These are phyloP conservation scores for Saccharomycopsis fibuligera DNA, from an alignment of 805 yeast species.

Conservation along the genomic window DNA sequence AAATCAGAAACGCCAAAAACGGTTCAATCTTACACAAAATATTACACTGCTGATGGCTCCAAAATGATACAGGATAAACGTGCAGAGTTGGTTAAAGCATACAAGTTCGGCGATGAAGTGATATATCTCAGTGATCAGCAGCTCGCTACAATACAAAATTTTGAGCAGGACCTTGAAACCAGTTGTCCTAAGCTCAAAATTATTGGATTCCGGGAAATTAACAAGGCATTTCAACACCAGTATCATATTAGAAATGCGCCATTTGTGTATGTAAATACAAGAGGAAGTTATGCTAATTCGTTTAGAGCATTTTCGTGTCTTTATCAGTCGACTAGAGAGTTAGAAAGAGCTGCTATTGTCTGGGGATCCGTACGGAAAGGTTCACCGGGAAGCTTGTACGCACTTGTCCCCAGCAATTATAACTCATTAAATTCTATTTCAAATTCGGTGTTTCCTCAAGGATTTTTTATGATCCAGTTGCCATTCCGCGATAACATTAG, in stretches of 20 bases:
- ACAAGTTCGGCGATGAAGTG: conserved; percentile 41
- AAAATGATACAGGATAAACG: conserved; percentile 40
- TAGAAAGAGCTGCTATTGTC: conserved; percentile 54
- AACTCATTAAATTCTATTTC: conserved; percentile 4
- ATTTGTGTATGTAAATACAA: conserved; percentile 62
- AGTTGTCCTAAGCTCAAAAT: conserved; percentile 42
- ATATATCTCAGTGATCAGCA: conserved; percentile 36
- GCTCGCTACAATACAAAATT: conserved; percentile 29
- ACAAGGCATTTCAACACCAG: conserved; percentile 38
- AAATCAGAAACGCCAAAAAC: conserved; percentile 44
- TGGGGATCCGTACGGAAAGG: conserved; percentile 60
- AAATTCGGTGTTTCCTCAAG: conserved; percentile 46
- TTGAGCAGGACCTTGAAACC: conserved; percentile 24
- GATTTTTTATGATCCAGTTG: conserved; percentile 59
- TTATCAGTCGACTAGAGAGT: conserved; percentile 49
- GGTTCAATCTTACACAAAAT: conserved; percentile 42
- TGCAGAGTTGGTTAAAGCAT: conserved; percentile 32
- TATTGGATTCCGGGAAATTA: conserved; percentile 55
- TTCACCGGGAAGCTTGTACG: conserved; percentile 50
- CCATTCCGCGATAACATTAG: conserved; percentile 79
- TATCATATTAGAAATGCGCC: conserved; percentile 49
- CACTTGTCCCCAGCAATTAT: conserved; percentile 48
- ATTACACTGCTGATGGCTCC: conserved; percentile 28
- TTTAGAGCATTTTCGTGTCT: conserved; percentile 59
- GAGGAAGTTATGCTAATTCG: conserved; percentile 54